Percentiles rank a stretch among this genome's conserved stretches.
Conservation (phyloP, 306 rosid species). For the Quercus ilex region DNA sequence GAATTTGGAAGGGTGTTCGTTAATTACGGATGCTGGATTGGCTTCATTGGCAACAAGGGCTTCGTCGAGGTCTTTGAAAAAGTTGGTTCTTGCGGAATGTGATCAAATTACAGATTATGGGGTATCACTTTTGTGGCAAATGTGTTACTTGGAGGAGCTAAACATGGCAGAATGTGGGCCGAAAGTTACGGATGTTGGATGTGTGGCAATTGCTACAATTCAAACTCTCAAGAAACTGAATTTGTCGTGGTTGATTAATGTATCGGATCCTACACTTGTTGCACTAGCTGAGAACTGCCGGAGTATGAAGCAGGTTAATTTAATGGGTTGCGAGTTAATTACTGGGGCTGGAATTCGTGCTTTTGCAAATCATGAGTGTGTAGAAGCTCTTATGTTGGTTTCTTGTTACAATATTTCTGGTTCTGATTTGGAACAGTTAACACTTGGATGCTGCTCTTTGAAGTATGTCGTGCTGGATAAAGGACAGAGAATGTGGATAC, state of each 20-base stretch:
- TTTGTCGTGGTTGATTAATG: constrained; percentile 21
- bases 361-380: constrained; percentile 14
- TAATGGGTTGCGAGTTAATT: constrained; percentile 21
- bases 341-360: constrained; percentile 24
- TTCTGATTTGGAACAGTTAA: background rate
- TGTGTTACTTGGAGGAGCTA: constrained; percentile 27
- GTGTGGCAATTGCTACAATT: constrained; percentile 14
- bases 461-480: constrained; percentile 17
- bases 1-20: constrained; percentile 21
- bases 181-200: constrained; percentile 24
- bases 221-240: constrained; percentile 16
- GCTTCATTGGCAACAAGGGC: constrained; percentile 14
- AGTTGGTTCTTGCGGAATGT: constrained; percentile 26
- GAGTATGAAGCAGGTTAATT: constrained; percentile 9
- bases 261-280: constrained; percentile 19
- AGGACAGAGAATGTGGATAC: constrained; percentile 20
- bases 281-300: constrained; percentile 22
- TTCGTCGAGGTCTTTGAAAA: constrained; percentile 17
- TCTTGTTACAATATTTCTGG: constrained; percentile 3
- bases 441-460: constrained; percentile 12
- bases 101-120: constrained; percentile 28
- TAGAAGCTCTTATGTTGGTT: constrained; percentile 13
- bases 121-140: constrained; percentile 11
- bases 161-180: constrained; percentile 34
- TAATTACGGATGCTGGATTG: constrained; percentile 24